Percentiles rank a stretch among this genome's conserved stretches.
Evolutionary conservation across 306 rosid genomes (phyloP).

Genomic region (Glycine latifolia): DNA sequence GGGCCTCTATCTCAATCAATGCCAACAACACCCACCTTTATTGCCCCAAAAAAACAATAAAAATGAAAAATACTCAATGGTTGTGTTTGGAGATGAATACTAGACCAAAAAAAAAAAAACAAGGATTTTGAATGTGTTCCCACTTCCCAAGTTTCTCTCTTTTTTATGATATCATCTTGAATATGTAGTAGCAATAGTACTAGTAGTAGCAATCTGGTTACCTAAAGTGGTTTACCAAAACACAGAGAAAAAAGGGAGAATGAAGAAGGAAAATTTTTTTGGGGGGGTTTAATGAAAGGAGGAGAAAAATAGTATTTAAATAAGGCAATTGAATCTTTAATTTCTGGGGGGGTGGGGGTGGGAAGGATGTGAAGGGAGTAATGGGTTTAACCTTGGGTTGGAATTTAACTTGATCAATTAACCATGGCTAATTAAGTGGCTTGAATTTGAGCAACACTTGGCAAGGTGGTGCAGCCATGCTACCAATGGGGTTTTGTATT

Average conservation of each 20-base stretch:
- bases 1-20: conserved; percentile 8
- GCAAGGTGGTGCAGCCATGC: conserved; percentile 82
- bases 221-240: conserved; percentile 90
- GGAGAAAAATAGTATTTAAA: neutral
- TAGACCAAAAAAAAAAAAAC: neutral
- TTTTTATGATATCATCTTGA: conserved; percentile 33
- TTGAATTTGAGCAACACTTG: conserved; percentile 71
- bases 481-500: conserved; percentile 60
- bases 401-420: conserved; percentile 48
- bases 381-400: conserved; percentile 47
- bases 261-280: conserved; percentile 28
- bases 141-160: conserved; percentile 4
- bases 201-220: conserved; percentile 56
- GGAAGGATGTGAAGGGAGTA: neutral
- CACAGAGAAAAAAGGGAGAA: conserved; percentile 38
- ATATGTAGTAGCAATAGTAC: conserved; percentile 1
- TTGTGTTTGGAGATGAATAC: neutral
- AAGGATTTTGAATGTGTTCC: neutral
- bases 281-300: neutral
- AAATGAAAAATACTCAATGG: conserved; percentile 17
- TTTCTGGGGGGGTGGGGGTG: conserved; percentile 1
- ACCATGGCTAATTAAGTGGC: conserved; percentile 59
- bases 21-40: conserved; percentile 3
- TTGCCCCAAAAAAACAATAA: too few species aligned
- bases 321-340: conserved; percentile 15